Conservation (phyloP, 2,329 filamentous ascomycete species). For the Domatiomyces globalis region DNA sequence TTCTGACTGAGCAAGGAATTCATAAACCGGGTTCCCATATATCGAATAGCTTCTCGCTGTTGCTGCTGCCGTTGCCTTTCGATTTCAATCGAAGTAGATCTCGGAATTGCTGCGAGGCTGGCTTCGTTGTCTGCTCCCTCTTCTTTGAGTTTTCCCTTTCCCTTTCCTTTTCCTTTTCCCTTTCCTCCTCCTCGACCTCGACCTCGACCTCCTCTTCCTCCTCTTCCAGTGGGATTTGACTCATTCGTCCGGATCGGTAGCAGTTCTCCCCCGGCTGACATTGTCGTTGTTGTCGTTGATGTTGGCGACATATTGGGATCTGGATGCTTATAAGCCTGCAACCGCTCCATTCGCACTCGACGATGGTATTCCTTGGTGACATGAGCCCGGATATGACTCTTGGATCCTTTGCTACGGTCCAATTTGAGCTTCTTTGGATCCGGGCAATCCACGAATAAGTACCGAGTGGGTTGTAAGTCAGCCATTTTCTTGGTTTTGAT, state of each 20-base stretch:
- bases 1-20: slow-evolving; percentile 4
- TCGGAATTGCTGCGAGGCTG: background rate
- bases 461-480: background rate
- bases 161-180: background rate
- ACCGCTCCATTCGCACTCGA: slow-evolving; percentile 7
- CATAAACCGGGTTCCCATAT: background rate
- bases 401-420: background rate
- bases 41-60: background rate
- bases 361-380: slow-evolving; percentile 14
- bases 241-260: slow-evolving; percentile 27
- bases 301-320: slow-evolving; percentile 1
- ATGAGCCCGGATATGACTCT: slow-evolving; percentile 11
- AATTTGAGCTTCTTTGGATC: background rate
- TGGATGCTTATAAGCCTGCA: background rate
- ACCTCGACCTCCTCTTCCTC: background rate
- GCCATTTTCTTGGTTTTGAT: background rate
- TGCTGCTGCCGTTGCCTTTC: slow-evolving; percentile 1
- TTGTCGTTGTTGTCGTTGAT: slow-evolving; percentile 2
- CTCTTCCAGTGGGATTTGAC: slow-evolving; percentile 8
- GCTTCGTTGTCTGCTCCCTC: background rate
- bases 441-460: background rate
- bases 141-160: background rate
- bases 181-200: background rate
- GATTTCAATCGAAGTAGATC: background rate
- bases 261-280: slow-evolving; percentile 6